Base-by-base conservation (phyloP, 495 filamentous ascomycete species). In the Neurospora intermedia region DNA sequence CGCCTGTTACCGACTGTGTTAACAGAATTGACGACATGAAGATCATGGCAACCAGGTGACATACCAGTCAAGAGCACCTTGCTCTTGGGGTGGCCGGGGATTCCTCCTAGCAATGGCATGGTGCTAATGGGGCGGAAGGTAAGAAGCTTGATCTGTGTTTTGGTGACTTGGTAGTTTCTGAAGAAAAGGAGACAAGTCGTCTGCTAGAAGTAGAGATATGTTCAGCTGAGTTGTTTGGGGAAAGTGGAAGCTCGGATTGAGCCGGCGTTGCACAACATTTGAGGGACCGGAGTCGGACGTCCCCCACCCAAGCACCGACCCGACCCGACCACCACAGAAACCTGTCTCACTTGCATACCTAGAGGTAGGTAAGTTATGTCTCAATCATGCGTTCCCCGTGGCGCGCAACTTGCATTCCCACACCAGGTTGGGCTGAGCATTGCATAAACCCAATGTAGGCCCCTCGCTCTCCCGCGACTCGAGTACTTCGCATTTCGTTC, bases 61-160 rank as follows among this genome's bases (percentile, higher is more conserved):
- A 43, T 73, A 80, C 80, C 79, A 2, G 80, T 81, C 16, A 81
- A 71, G 3, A 82, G 75, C 16, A 82, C 79, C 41, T 77, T 78
- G 62, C 74, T 75, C 40, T 70, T 74, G 69, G 54, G 54, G 15
- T 66, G 54, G 54, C 54, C 54, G 6, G 54, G 54, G 15, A 66
- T 66, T 66, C 54, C 54, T 66, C 54, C 54, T 9, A 66, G 54
- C 23, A 66, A 18, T 6, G 54, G 54, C 54, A 66, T 66, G 15
- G 27, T 66, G 15, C 35, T 7, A 16, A 8, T 62, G 54, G 31
- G 31, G 27, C 23, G 54, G 54, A 27, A 18, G 1, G 13, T 35
- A 13, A 11, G 11, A 54, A 13, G 11, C 1, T 54, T 23, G 10
- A 15, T 54, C 2, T 4, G 46, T 23, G 10, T 23, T 23, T 9